phyloP scores from a whole-genome alignment of 768 basidiomycete species.

The Chalciporus piperatus region DNA sequence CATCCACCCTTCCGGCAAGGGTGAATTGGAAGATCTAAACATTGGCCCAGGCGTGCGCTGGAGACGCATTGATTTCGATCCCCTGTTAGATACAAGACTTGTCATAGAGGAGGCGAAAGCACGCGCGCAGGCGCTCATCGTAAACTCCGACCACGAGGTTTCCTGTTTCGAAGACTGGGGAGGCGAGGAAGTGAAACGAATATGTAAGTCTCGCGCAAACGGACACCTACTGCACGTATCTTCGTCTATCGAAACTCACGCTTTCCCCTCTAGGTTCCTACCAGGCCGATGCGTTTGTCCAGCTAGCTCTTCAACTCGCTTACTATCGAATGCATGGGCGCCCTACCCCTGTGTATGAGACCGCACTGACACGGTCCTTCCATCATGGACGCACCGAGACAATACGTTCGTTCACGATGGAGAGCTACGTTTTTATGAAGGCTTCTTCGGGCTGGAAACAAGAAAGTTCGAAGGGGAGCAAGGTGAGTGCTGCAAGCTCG shows the following conservation, averaged over 20 bases:
- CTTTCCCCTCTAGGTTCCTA: slow-evolving; percentile 39
- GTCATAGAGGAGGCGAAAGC: slow-evolving; percentile 59
- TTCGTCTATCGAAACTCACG: not conserved
- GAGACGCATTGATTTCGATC: slow-evolving; percentile 72
- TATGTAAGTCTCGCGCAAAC: slow-evolving; percentile 48
- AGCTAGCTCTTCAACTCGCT: slow-evolving; percentile 89
- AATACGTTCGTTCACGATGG: slow-evolving; percentile 68
- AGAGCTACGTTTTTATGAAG: slow-evolving; percentile 61
- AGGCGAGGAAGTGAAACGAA: slow-evolving; percentile 78
- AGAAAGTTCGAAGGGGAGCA: not conserved
- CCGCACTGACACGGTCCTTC: slow-evolving; percentile 84
- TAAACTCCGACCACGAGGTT: slow-evolving; percentile 81
- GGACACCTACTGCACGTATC: not conserved
- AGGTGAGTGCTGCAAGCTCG: slow-evolving; percentile 10
- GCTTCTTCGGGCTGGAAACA: slow-evolving; percentile 19
- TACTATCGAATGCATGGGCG: slow-evolving; percentile 77
- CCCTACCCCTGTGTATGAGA: slow-evolving; percentile 92
- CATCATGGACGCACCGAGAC: slow-evolving; percentile 88
- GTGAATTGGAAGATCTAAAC: slow-evolving; percentile 5
- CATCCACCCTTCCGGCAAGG: not conserved
- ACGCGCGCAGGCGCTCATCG: slow-evolving; percentile 56
- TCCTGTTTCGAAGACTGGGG: slow-evolving; percentile 84
- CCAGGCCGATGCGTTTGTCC: slow-evolving; percentile 82
- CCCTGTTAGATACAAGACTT: slow-evolving; percentile 53
- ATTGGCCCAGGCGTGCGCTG: slow-evolving; percentile 35